These are phyloP conservation scores for Fusarium siculi DNA, from an alignment of 2,329 filamentous ascomycete genomes.

Conservation along the genomic window DNA sequence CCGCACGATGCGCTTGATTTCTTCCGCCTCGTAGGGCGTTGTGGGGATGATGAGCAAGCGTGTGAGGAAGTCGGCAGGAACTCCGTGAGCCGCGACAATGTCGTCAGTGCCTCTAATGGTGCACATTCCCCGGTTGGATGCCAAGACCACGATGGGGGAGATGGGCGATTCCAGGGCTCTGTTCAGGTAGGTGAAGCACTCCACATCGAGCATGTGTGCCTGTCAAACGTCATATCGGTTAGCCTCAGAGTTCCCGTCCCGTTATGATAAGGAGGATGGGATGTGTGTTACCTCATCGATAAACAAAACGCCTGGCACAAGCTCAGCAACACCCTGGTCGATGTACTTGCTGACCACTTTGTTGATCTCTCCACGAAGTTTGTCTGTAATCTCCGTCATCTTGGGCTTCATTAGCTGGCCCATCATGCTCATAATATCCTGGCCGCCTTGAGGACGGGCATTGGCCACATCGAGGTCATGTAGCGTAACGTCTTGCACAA, in stretches of 20 bases:
- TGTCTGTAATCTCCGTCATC: conserved; percentile 99
- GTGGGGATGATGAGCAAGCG: conserved; percentile 97
- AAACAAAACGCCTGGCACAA: conserved; percentile 97
- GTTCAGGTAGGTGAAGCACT: conserved; percentile 99
- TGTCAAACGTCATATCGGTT: conserved; percentile 52
- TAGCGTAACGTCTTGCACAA: conserved; percentile 97
- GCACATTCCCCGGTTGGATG: conserved; percentile 94
- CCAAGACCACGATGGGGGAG: conserved; percentile 95
- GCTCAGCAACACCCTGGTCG: conserved; percentile 95
- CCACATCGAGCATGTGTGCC: conserved; percentile 99
- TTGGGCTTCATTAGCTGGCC: conserved; percentile 99
- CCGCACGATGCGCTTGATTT: conserved; percentile 92
- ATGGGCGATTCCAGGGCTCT: conserved; percentile 95
- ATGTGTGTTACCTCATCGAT: conserved; percentile 84
- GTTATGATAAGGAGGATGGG: conserved; percentile 17
- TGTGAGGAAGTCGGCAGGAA: conserved; percentile 92
- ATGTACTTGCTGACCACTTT: conserved; percentile 99
- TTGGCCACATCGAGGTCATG: conserved; percentile 98
- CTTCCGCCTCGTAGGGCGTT: conserved; percentile 84
- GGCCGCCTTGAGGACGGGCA: conserved; percentile 91
- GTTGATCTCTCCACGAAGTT: conserved; percentile 95
- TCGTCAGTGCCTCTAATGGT: conserved; percentile 89
- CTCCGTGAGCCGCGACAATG: conserved; percentile 87
- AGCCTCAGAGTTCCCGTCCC: conserved; percentile 35
- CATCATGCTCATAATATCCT: conserved; percentile 99